Evolutionary conservation across 768 basidiomycete species (phyloP).

Genomic region (Pleurotus pulmonarius): DNA sequence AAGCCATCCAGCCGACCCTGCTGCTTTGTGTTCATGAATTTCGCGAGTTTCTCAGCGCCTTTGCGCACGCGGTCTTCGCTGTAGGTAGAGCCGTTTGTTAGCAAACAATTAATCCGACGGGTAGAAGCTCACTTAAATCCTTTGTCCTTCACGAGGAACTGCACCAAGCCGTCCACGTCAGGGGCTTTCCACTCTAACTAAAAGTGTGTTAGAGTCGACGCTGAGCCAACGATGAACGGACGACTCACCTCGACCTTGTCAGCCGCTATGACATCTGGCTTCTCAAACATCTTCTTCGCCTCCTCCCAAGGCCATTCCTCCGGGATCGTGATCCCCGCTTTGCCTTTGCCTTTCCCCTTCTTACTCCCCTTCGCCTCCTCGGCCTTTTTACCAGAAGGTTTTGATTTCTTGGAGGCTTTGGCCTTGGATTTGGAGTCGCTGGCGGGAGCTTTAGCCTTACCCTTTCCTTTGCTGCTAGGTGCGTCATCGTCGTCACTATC

Average conservation of each 20-base stretch:
- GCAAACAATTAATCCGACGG: too few species aligned
- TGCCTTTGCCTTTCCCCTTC: constrained; percentile 52
- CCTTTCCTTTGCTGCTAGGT: constrained; percentile 11
- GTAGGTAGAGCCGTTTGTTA: neutral
- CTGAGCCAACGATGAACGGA: neutral
- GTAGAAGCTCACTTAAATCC: constrained; percentile 81
- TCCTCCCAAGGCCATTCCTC: constrained; percentile 98
- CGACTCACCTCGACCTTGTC: constrained; percentile 74
- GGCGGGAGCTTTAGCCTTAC: constrained; percentile 34
- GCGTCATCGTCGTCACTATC: neutral
- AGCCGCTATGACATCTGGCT: constrained; percentile 86
- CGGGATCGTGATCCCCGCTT: constrained; percentile 77
- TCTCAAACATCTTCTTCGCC: constrained; percentile 85
- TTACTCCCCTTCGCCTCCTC: constrained; percentile 26
- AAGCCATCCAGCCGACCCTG: constrained; percentile 97
- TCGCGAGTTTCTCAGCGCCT: constrained; percentile 89
- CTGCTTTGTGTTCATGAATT: constrained; percentile 85
- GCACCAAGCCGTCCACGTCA: constrained; percentile 87
- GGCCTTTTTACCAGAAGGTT: constrained; percentile 4
- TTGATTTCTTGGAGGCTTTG: too few species aligned
- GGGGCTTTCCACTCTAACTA: constrained; percentile 95
- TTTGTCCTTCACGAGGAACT: constrained; percentile 92
- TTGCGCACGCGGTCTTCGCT: constrained; percentile 97
- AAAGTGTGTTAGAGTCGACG: neutral
- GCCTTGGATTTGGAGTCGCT: constrained; percentile 3